These are phyloP conservation scores for Blastomyces gilchristii DNA, from an alignment of 2,329 filamentous ascomycete species.

Conservation along the genomic window DNA sequence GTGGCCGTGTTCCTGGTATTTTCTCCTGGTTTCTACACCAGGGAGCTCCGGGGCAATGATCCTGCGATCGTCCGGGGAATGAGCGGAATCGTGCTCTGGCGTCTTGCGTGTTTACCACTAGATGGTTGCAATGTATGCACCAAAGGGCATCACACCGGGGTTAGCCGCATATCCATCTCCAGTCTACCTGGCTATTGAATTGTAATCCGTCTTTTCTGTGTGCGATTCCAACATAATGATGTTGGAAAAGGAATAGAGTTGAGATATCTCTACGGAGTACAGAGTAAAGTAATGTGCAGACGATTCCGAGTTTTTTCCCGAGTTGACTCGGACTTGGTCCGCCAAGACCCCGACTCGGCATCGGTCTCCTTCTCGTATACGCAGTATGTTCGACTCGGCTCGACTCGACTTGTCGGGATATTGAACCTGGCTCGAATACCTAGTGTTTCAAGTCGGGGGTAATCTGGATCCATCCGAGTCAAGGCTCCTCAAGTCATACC, in stretches of 20 bases:
- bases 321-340: no score
- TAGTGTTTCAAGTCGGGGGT: no score
- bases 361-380: no score
- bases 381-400: no score
- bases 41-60: not conserved
- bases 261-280: not conserved
- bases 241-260: not conserved
- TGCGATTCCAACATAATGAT: not conserved
- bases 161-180: not conserved
- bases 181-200: not conserved
- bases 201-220: not conserved
- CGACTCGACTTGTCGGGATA: no score
- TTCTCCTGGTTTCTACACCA: not conserved
- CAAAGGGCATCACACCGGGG: not conserved
- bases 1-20: not conserved
- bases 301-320: no score
- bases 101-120: not conserved
- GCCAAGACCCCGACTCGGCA: no score
- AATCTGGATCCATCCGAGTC: no score
- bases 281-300: no score
- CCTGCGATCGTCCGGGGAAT: not conserved
- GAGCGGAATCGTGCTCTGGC: not conserved
- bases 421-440: no score
- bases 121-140: not conserved
- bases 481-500: no score